These are phyloP conservation scores for Ochromonadaceae sp. DNA, from an alignment of 352 stramenopile genomes.

Conservation along the genomic window DNA sequence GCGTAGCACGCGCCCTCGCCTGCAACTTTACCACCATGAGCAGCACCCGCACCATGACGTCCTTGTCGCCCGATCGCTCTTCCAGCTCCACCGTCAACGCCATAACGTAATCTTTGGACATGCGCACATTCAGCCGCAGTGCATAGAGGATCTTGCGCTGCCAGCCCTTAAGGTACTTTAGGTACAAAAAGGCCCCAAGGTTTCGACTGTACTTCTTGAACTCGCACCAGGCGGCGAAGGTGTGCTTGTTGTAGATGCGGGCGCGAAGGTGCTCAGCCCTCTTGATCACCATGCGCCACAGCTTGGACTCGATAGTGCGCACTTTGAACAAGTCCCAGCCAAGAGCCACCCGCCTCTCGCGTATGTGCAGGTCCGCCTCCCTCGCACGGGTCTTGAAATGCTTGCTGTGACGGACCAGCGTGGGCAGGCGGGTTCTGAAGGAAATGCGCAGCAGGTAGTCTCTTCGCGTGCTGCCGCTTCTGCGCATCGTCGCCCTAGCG, in stretches of 20 bases:
- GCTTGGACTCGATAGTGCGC: no score
- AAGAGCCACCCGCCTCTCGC: no score
- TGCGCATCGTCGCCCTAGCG: no score
- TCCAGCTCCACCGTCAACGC: not conserved
- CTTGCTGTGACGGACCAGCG: no score
- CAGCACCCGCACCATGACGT: not conserved
- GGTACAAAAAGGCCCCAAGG: not conserved
- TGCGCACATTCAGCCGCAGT: not conserved
- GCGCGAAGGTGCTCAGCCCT: not conserved
- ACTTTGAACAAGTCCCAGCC: no score
- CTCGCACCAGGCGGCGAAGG: not conserved
- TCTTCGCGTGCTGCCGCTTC: no score
- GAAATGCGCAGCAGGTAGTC: no score
- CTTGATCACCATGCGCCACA: not conserved
- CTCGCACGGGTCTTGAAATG: no score
- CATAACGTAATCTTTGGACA: not conserved
- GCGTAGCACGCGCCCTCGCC: not conserved
- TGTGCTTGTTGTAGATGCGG: not conserved
- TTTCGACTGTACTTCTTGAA: not conserved
- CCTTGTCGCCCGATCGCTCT: not conserved
- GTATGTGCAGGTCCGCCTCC: no score
- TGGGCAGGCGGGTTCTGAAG: no score
- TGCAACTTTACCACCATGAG: not conserved
- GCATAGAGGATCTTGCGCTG: not conserved
- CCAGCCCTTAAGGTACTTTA: not conserved